Conservation (phyloP, 2,329 filamentous ascomycete genomes). For the Helicocarpus griseus region DNA sequence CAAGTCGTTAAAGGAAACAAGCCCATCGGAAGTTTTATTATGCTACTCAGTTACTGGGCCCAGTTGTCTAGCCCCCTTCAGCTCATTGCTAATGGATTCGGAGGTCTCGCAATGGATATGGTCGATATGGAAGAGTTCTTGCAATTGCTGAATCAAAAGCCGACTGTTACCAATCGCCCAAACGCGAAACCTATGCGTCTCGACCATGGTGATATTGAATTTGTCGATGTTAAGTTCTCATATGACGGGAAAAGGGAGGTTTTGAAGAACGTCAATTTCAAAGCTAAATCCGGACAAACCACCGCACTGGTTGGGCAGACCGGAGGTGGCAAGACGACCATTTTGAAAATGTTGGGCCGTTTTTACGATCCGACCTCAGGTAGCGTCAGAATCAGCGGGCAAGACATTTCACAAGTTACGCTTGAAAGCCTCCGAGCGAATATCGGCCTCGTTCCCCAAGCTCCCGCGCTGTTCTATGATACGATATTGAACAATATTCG, state of each 20-base stretch:
- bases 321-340: conserved; percentile 49
- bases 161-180: conserved; percentile 33
- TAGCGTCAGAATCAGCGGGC: conserved; percentile 43
- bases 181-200: conserved; percentile 31
- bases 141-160: conserved; percentile 39
- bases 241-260: conserved; percentile 43
- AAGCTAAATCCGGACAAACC: conserved; percentile 40
- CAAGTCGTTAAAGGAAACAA: conserved; percentile 42
- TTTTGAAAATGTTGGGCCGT: conserved; percentile 45
- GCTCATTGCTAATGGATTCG: conserved; percentile 42
- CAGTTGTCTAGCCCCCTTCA: conserved; percentile 40
- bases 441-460: conserved; percentile 57
- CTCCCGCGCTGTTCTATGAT: conserved; percentile 54
- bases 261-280: conserved; percentile 40
- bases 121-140: conserved; percentile 52
- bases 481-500: conserved; percentile 56
- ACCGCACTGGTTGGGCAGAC: conserved; percentile 49
- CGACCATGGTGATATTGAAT: conserved; percentile 37
- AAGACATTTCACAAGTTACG: conserved; percentile 49
- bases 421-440: conserved; percentile 48
- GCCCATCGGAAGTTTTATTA: conserved; percentile 53
- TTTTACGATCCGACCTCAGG: conserved; percentile 45
- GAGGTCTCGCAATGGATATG: conserved; percentile 42
- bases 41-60: conserved; percentile 56
- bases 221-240: conserved; percentile 42